Evolutionary conservation across 1,139 yeast species (phyloP).

Genomic region (Zygotorulaspora mrakii): DNA sequence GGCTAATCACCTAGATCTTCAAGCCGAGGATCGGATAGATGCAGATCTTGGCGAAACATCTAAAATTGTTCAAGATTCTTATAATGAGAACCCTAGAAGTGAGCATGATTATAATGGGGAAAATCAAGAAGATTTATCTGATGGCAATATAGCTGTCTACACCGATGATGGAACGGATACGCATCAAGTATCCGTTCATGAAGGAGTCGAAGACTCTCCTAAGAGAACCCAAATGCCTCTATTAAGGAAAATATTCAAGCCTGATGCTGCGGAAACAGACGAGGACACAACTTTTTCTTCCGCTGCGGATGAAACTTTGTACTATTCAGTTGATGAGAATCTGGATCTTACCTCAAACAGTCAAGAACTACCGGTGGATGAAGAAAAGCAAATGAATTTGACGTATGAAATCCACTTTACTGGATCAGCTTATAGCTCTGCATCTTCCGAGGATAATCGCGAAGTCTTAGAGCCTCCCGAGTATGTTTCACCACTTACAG

Average conservation of each 20-base stretch:
- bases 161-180: neutral
- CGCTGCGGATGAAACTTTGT: slow-evolving; percentile 11
- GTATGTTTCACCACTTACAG: slow-evolving; percentile 23
- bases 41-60: neutral
- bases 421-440: slow-evolving; percentile 22
- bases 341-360: neutral
- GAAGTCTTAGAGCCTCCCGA: slow-evolving; percentile 9
- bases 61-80: neutral
- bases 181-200: neutral
- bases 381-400: neutral
- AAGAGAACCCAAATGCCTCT: neutral
- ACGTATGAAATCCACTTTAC: slow-evolving; percentile 20
- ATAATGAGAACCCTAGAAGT: neutral
- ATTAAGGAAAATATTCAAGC: slow-evolving; percentile 5
- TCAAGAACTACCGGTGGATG: neutral
- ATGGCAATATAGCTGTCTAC: neutral
- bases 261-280: slow-evolving; percentile 1
- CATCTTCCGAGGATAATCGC: slow-evolving; percentile 18
- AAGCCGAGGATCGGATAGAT: too few species aligned
- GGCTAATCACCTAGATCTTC: too few species aligned
- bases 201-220: neutral
- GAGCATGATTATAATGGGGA: neutral
- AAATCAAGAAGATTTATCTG: neutral
- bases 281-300: slow-evolving; percentile 3
- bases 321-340: slow-evolving; percentile 12